These are phyloP conservation scores for Saccharomycopsis hybrid DNA, from an alignment of 1,139 yeast genomes.

Conservation along the genomic window DNA sequence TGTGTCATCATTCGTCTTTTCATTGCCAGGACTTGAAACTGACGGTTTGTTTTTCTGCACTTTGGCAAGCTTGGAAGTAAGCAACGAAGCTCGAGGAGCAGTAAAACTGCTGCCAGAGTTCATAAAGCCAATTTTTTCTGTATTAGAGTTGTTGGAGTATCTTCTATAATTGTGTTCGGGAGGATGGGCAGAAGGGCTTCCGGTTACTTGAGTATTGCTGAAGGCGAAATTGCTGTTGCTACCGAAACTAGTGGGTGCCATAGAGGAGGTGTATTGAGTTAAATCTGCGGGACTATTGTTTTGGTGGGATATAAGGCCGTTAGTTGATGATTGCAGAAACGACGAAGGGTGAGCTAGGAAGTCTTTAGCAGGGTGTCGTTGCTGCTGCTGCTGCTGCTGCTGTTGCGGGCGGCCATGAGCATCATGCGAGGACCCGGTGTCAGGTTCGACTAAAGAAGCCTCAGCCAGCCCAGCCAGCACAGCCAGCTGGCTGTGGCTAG, in stretches of 20 bases:
- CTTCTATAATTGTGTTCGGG: conserved; percentile 18
- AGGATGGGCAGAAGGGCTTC: conserved; percentile 21
- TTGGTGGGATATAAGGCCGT: no score
- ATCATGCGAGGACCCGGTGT: background rate
- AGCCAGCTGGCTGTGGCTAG: no score
- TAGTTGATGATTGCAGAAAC: no score
- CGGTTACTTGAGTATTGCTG: conserved; percentile 2
- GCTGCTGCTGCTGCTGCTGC: background rate
- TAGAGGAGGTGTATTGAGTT: background rate
- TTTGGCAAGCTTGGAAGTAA: conserved; percentile 24
- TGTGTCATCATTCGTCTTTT: conserved; percentile 1
- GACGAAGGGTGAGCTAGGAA: no score
- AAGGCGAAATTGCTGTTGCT: conserved; percentile 3
- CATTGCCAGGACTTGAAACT: conserved; percentile 20
- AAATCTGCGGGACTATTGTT: no score
- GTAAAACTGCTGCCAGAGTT: conserved; percentile 17
- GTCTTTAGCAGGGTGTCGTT: background rate
- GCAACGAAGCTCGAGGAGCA: conserved; percentile 23
- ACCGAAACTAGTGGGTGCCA: conserved; percentile 4
- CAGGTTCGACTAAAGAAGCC: no score
- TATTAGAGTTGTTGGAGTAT: conserved; percentile 6
- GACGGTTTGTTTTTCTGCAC: conserved; percentile 28
- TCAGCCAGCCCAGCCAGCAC: no score
- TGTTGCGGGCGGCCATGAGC: no score
- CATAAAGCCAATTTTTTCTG: conserved; percentile 15